These are phyloP conservation scores for Fusarium staphyleae DNA, from an alignment of 2,329 filamentous ascomycete genomes.

Conservation along the genomic window DNA sequence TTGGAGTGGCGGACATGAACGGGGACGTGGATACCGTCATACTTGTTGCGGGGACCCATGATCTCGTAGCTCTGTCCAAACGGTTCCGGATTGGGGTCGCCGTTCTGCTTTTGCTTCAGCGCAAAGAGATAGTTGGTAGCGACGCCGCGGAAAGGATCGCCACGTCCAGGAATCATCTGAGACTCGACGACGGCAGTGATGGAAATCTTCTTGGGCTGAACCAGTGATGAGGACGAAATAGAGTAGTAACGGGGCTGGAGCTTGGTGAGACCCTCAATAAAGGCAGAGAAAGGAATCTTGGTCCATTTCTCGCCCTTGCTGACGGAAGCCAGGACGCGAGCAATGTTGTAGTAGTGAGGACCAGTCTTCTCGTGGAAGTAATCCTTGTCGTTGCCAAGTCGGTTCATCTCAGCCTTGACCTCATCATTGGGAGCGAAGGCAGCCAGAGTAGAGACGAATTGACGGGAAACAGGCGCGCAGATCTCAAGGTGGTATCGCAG, in stretches of 20 bases:
- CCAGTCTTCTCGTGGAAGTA: constrained; percentile 90
- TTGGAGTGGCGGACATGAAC: constrained; percentile 98
- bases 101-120: constrained; percentile 95
- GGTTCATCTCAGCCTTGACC: constrained; percentile 85
- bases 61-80: constrained; percentile 89
- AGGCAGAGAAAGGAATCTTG: constrained; percentile 88
- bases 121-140: constrained; percentile 96
- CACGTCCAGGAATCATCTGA: constrained; percentile 76
- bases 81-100: constrained; percentile 79
- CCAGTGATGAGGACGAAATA: constrained; percentile 94
- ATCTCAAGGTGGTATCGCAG: constrained; percentile 97
- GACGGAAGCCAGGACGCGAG: constrained; percentile 78
- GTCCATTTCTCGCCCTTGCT: constrained; percentile 79
- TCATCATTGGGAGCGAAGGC: constrained; percentile 88
- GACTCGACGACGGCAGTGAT: constrained; percentile 95
- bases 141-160: constrained; percentile 86
- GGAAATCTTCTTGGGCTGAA: constrained; percentile 93
- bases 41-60: constrained; percentile 91
- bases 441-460: constrained; percentile 87
- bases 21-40: constrained; percentile 92
- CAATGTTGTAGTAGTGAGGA: constrained; percentile 85
- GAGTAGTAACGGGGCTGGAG: constrained; percentile 99
- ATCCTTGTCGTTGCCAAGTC: constrained; percentile 90
- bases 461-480: constrained; percentile 92
- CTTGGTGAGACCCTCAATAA: constrained; percentile 93